phyloP scores from a whole-genome alignment of 2,329 filamentous ascomycete species.

The Fusarium haematococcum region DNA sequence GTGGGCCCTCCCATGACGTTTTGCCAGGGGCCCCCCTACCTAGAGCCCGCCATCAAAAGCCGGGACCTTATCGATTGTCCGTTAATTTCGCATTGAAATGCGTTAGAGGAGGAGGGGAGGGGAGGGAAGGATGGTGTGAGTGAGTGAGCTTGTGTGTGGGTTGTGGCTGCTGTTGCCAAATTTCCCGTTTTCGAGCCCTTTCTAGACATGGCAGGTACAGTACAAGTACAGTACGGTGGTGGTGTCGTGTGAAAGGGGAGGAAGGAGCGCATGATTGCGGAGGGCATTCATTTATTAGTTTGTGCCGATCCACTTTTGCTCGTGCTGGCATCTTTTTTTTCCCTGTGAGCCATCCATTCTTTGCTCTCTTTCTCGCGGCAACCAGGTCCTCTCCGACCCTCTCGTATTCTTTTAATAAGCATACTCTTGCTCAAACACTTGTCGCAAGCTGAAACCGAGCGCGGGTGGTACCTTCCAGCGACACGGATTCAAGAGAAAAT shows the following conservation, averaged over 20 bases:
- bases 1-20: slow-evolving; percentile 34
- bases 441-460: background rate
- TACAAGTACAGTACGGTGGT: background rate
- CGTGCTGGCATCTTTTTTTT: slow-evolving; percentile 29
- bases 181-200: background rate
- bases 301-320: slow-evolving; percentile 34
- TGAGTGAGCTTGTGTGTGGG: background rate
- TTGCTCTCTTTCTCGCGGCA: slow-evolving; percentile 9
- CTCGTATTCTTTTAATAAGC: slow-evolving; percentile 2
- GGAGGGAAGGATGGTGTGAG: background rate
- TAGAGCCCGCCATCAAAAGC: background rate
- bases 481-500: background rate
- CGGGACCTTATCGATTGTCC: slow-evolving; percentile 21
- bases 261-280: background rate
- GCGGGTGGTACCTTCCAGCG: background rate
- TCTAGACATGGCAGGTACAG: background rate
- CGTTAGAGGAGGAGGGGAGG: background rate
- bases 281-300: slow-evolving; percentile 2
- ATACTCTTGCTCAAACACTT: background rate
- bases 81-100: slow-evolving; percentile 20
- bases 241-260: background rate
- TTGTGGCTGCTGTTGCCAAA: background rate
- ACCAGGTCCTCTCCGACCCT: background rate
- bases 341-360: slow-evolving; percentile 13
- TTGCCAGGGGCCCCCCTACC: slow-evolving; percentile 14